Percentiles rank a stretch among this genome's conserved stretches.
phyloP scores from a whole-genome alignment of 2,329 filamentous ascomycete species.

The Penicillium sumatraense region DNA sequence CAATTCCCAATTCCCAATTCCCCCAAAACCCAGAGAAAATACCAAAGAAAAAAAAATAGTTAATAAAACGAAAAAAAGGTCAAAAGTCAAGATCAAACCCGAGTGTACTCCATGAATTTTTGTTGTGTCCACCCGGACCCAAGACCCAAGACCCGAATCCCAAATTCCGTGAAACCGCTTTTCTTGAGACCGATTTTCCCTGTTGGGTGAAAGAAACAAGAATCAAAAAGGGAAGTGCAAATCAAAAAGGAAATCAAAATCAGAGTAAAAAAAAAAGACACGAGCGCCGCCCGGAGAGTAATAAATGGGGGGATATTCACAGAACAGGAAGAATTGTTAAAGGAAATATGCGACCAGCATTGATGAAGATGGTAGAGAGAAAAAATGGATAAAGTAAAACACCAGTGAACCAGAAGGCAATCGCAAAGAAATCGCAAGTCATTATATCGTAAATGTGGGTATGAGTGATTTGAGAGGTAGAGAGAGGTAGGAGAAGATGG shows the following conservation, averaged over 20 bases:
- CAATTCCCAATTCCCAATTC: constrained; percentile 1
- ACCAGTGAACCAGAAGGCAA: constrained; percentile 11
- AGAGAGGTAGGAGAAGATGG: background rate
- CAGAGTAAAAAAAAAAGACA: constrained; percentile 19
- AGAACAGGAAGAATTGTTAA: constrained; percentile 10
- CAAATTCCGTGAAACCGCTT: constrained; percentile 24
- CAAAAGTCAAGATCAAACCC: no score
- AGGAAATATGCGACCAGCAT: constrained; percentile 22
- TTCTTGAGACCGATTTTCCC: constrained; percentile 23
- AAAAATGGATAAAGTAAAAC: constrained; percentile 8
- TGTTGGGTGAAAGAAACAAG: constrained; percentile 8
- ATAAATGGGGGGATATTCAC: constrained; percentile 25
- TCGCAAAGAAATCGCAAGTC: constrained; percentile 23
- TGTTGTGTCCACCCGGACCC: constrained; percentile 19
- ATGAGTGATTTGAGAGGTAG: constrained; percentile 4
- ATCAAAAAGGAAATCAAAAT: background rate
- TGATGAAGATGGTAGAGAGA: constrained; percentile 7
- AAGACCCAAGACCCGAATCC: no score
- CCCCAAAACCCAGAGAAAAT: constrained; percentile 4
- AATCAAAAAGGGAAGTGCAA: background rate
- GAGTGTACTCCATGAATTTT: constrained; percentile 27
- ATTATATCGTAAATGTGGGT: constrained; percentile 22
- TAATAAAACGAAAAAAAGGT: constrained; percentile 16
- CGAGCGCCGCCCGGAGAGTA: constrained; percentile 19
- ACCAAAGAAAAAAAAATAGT: constrained; percentile 14